Percentiles rank a stretch among this genome's conserved stretches.
These are phyloP conservation scores for Clarireedia paspali DNA, from an alignment of 2,329 filamentous ascomycete species.

Conservation along the genomic window DNA sequence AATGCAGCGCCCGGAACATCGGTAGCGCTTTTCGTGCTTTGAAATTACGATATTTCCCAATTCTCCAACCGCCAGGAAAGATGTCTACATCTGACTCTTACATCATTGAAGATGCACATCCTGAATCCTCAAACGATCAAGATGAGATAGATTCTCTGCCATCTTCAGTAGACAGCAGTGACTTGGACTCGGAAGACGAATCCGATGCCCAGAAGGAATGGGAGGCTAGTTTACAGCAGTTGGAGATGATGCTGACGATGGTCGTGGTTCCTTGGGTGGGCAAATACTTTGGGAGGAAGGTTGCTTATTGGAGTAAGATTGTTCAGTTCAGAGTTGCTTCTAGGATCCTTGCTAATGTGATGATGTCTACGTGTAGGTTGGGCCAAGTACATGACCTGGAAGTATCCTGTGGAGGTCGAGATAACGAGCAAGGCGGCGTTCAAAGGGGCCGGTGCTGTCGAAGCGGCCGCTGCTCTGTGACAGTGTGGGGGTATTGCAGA, in stretches of 20 bases:
- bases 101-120: conserved; percentile 31
- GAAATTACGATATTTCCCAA: conserved; percentile 1
- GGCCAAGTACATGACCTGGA: conserved; percentile 92
- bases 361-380: conserved; percentile 52
- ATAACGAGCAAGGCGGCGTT: conserved; percentile 57
- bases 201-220: conserved; percentile 92
- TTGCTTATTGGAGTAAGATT: conserved; percentile 87
- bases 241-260: conserved; percentile 90
- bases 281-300: conserved; percentile 90
- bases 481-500: not conserved
- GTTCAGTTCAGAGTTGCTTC: not conserved
- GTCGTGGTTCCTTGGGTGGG: conserved; percentile 88
- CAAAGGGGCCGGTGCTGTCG: conserved; percentile 54
- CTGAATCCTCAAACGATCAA: conserved; percentile 46
- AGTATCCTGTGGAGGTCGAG: conserved; percentile 70
- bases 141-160: conserved; percentile 58
- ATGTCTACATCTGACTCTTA: conserved; percentile 27
- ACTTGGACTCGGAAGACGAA: conserved; percentile 48
- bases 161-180: conserved; percentile 45
- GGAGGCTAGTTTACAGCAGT: conserved; percentile 87
- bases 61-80: conserved; percentile 2
- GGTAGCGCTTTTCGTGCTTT: conserved; percentile 8
- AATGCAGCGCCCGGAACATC: conserved; percentile 6
- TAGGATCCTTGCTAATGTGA: not conserved
- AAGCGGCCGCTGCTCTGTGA: conserved; percentile 40